Percentiles rank a stretch among this genome's conserved stretches.
These are phyloP conservation scores for Pezicula neosporulosa DNA, from an alignment of 2,329 filamentous ascomycete species.

Conservation along the genomic window DNA sequence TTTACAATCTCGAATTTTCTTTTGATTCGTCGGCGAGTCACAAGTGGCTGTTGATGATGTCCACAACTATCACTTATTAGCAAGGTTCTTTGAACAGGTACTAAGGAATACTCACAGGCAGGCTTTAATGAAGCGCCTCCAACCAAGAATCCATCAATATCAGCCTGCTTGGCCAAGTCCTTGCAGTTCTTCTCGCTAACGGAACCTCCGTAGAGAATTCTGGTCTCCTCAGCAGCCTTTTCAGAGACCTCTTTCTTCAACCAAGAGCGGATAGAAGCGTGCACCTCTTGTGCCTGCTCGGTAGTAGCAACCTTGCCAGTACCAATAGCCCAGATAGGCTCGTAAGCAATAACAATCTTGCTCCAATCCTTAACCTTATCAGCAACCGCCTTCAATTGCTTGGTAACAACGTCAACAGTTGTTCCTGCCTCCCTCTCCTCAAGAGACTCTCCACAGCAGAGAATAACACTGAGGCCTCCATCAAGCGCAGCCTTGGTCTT, in stretches of 20 bases:
- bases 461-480: slow-evolving; percentile 84
- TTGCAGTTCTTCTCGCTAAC: slow-evolving; percentile 98
- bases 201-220: slow-evolving; percentile 94
- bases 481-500: slow-evolving; percentile 95
- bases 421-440: slow-evolving; percentile 84
- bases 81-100: background rate
- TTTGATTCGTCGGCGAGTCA: slow-evolving; percentile 18
- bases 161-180: slow-evolving; percentile 84
- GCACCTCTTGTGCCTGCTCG: slow-evolving; percentile 89
- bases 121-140: slow-evolving; percentile 96
- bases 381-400: slow-evolving; percentile 78
- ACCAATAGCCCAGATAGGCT: slow-evolving; percentile 96
- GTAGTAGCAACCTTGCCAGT: slow-evolving; percentile 91
- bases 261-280: slow-evolving; percentile 89
- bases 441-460: slow-evolving; percentile 95
- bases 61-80: slow-evolving; percentile 45
- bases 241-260: slow-evolving; percentile 74
- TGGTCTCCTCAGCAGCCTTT: slow-evolving; percentile 76
- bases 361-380: slow-evolving; percentile 83
- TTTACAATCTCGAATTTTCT: slow-evolving; percentile 14
- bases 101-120: slow-evolving; percentile 62
- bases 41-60: slow-evolving; percentile 62
- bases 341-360: slow-evolving; percentile 95
- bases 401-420: slow-evolving; percentile 82
- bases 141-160: slow-evolving; percentile 98